phyloP scores from a whole-genome alignment of 1,139 yeast genomes.

The Sugiyamaella japonica region DNA sequence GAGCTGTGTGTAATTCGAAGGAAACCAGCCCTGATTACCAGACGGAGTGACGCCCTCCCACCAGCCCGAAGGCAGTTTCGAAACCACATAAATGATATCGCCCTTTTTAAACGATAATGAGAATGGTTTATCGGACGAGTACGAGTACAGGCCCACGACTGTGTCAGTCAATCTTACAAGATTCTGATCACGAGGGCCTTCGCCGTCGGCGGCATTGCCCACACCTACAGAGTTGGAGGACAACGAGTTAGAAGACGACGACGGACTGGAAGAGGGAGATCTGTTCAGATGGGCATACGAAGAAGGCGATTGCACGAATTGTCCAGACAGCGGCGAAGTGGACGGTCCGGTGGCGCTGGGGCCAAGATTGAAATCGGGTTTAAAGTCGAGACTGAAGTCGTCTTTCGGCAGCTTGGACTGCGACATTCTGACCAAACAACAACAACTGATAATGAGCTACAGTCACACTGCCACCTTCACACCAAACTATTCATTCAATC shows the following conservation, averaged over 20 bases:
- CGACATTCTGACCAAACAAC: not conserved
- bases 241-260: conserved; percentile 2
- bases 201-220: not conserved
- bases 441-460: no score
- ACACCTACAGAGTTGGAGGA: not conserved
- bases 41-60: conserved; percentile 39
- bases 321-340: conserved; percentile 4
- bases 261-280: conserved; percentile 9
- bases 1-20: conserved; percentile 36
- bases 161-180: conserved; percentile 26
- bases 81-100: conserved; percentile 63
- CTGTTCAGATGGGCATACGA: conserved; percentile 8
- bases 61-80: conserved; percentile 47
- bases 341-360: not conserved
- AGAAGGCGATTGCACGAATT: conserved; percentile 12
- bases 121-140: conserved; percentile 61
- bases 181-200: not conserved
- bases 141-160: conserved; percentile 62
- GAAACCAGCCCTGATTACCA: conserved; percentile 42
- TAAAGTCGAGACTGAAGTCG: conserved; percentile 8
- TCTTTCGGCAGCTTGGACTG: not conserved
- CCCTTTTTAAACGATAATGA: conserved; percentile 59
- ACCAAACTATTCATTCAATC: no score
- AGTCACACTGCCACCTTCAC: no score
- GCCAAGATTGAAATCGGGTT: conserved; percentile 8